phyloP scores from a whole-genome alignment of 257 asterid genomes.

The Solanum sitiens region DNA sequence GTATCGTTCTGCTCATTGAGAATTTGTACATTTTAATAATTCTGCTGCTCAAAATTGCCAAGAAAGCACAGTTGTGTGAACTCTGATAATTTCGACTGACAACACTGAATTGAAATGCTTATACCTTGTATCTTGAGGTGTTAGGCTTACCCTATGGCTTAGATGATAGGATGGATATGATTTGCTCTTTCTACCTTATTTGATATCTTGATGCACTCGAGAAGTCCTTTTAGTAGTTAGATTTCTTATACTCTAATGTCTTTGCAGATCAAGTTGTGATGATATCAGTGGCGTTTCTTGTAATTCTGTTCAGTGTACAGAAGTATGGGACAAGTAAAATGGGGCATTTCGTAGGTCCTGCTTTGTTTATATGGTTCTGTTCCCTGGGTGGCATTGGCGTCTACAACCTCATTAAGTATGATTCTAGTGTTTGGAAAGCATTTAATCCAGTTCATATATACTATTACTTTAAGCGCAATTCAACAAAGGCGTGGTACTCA shows the following conservation, averaged over 20 bases:
- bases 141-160: not conserved
- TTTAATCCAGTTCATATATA: slow-evolving; percentile 84
- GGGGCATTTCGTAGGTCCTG: slow-evolving; percentile 93
- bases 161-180: not conserved
- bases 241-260: not conserved
- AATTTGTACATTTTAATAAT: not conserved
- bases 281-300: slow-evolving; percentile 77
- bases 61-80: not conserved
- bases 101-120: not conserved
- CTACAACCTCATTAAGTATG: slow-evolving; percentile 85
- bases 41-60: not conserved
- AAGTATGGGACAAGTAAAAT: slow-evolving; percentile 94
- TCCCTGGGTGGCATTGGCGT: slow-evolving; percentile 90
- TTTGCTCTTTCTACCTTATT: not conserved
- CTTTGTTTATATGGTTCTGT: slow-evolving; percentile 92
- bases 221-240: not conserved
- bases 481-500: slow-evolving; percentile 86
- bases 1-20: not conserved
- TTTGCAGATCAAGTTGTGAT: slow-evolving; percentile 87
- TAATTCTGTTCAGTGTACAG: slow-evolving; percentile 85
- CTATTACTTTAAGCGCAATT: slow-evolving; percentile 68
- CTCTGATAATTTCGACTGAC: not conserved
- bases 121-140: not conserved
- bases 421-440: slow-evolving; percentile 62
- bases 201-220: not conserved